These are phyloP conservation scores for Begonia fuchsioides DNA, from an alignment of 306 rosid species.

Conservation along the genomic window DNA sequence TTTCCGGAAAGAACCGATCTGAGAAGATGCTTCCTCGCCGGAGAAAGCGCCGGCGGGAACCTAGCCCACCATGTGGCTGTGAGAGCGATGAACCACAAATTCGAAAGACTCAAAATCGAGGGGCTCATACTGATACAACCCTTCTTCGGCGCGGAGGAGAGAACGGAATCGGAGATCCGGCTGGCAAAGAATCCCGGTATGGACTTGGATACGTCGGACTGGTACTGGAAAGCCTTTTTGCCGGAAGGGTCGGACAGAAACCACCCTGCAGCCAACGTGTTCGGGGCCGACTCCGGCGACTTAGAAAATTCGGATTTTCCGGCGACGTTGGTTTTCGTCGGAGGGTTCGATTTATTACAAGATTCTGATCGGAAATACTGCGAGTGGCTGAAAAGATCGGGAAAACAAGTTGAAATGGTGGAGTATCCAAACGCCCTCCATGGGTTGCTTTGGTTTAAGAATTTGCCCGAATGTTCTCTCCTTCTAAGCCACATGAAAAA, in stretches of 20 bases:
- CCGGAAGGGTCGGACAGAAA: conserved; percentile 13
- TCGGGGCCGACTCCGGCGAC: conserved; percentile 11
- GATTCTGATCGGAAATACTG: conserved; percentile 21
- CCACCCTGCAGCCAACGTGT: conserved; percentile 14
- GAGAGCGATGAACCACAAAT: conserved; percentile 1
- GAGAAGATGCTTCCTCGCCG: conserved; percentile 9
- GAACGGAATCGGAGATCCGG: conserved; percentile 13
- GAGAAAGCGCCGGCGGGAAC: conserved; percentile 25
- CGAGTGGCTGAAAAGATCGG: conserved; percentile 13
- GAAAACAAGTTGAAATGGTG: conserved; percentile 14
- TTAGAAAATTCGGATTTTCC: conserved; percentile 11
- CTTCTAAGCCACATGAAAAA: not conserved
- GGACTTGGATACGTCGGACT: conserved; percentile 1
- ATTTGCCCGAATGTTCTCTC: not conserved
- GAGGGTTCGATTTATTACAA: conserved; percentile 17
- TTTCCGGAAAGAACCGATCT: conserved; percentile 2
- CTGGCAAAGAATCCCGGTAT: not conserved
- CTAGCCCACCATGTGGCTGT: conserved; percentile 16
- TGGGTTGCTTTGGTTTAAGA: conserved; percentile 5
- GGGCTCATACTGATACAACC: conserved; percentile 15
- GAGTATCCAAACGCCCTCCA: conserved; percentile 15
- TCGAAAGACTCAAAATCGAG: not conserved
- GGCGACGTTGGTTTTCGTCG: conserved; percentile 7
- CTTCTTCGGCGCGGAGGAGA: conserved; percentile 20
- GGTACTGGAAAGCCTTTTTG: conserved; percentile 19